phyloP scores from a whole-genome alignment of 192 early-diverging fungal species.

The Blastocladiella britannica region DNA sequence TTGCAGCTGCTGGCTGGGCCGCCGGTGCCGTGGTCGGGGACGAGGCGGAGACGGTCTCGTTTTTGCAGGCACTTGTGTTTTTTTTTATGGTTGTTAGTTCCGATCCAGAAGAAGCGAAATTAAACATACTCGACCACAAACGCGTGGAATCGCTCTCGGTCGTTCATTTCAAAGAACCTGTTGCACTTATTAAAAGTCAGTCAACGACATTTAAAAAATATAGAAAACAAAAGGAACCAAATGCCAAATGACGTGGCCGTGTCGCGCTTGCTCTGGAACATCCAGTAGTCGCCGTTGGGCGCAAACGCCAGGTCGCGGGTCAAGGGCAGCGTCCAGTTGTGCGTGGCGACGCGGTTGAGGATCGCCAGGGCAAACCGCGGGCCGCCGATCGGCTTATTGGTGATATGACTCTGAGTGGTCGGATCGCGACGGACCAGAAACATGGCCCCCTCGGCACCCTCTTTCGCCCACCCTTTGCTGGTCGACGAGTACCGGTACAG shows the following conservation, averaged over 20 bases:
- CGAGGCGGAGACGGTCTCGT: neutral
- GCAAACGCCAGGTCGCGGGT: neutral
- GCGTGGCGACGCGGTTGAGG: neutral
- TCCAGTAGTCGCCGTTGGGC: neutral
- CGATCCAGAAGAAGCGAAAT: neutral
- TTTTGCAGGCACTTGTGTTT: too few species aligned
- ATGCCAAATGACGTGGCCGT: neutral
- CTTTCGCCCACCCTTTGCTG: too few species aligned
- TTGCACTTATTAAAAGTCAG: neutral
- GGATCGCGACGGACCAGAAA: too few species aligned
- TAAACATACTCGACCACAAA: neutral
- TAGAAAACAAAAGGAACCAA: neutral
- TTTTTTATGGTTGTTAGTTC: too few species aligned
- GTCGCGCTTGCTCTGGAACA: neutral
- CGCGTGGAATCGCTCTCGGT: neutral
- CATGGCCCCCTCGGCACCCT: too few species aligned
- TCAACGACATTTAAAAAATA: neutral
- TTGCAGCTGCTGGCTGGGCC: neutral
- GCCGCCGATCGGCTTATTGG: too few species aligned
- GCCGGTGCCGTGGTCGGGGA: neutral
- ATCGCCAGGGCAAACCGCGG: neutral
- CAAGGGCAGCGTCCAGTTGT: neutral
- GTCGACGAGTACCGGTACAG: too few species aligned
- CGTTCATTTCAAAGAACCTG: neutral
- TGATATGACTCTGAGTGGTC: too few species aligned